Evolutionary conservation across 352 stramenopile species (phyloP).

Genomic region (Phytophthora fragariaefolia): DNA sequence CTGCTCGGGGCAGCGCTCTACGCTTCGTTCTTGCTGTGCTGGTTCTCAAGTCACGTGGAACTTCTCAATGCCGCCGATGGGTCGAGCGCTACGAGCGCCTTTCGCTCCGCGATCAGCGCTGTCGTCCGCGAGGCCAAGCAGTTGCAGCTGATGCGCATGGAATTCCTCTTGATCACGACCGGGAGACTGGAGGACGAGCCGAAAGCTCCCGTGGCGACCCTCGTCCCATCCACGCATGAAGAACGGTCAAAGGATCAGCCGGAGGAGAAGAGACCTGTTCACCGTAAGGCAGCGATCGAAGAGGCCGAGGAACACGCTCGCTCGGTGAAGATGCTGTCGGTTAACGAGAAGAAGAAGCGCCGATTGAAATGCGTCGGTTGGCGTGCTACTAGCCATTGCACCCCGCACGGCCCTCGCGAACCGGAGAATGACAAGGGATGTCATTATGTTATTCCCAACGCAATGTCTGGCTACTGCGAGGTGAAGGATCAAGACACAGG

Average conservation of each 20-base stretch:
- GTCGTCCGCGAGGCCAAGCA: conserved; percentile 16
- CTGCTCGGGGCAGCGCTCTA: conserved; percentile 22
- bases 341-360: conserved; percentile 19
- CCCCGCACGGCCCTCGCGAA: conserved; percentile 24
- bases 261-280: not conserved
- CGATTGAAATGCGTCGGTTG: conserved; percentile 30
- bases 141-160: conserved; percentile 18
- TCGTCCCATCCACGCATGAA: conserved; percentile 17
- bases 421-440: conserved; percentile 29
- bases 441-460: conserved; percentile 23
- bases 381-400: conserved; percentile 22
- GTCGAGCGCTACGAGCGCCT: not conserved
- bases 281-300: not conserved
- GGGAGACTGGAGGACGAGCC: conserved; percentile 7
- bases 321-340: conserved; percentile 25
- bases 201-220: not conserved
- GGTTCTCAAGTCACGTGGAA: conserved; percentile 13
- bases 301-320: conserved; percentile 23
- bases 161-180: conserved; percentile 12
- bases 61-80: conserved; percentile 7
- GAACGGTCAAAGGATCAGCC: conserved; percentile 3
- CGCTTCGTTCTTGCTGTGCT: conserved; percentile 20
- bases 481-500: conserved; percentile 37
- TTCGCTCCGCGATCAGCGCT: conserved; percentile 16
- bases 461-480: conserved; percentile 25